Base-by-base conservation (phyloP, 2,329 filamentous ascomycete species). In the Ceratocystis cubensis region DNA sequence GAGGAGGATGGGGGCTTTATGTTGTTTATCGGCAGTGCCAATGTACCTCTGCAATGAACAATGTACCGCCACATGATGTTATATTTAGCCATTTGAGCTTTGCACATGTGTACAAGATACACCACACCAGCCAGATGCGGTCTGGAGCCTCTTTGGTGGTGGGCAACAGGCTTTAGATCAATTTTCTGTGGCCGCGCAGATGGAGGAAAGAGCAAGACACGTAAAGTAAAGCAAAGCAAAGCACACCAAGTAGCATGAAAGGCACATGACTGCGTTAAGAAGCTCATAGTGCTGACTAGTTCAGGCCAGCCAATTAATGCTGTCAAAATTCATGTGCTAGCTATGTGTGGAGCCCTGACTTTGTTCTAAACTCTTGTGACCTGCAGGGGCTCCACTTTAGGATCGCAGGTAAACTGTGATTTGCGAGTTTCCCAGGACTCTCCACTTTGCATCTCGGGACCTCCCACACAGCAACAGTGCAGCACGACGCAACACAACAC, bases 381-480 rank as follows among this genome's bases (percentile, higher is more conserved):
- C 48, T 28, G 48, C 48, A 53, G 48, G 13, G 48, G 48, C 48
- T 53, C 48, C 48, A 53, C 48, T 53, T 59, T n/a, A 25, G 28
- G 17, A 25, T 57, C n/a, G 4, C 53, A 50, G 53, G 25, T 28
- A 28, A 25, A 17, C 53, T 30, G 25, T 57, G 53, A 57, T 30
- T 57, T 33, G 53, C 17, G 53, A 33, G 28, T 33, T 59, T 59
- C 56, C 7, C 17, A 59, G 1, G 6, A n/a, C 10, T 37, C 56
- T n/a, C 56, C 56, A 59, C 56, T 59, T 33, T 28, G 56, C 37
- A 59, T 59, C 56, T 59, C 56, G 56, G 28, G 28, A 37, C 56
- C 56, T 59, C 33, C 30, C 56, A 37, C 28, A 17, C 56, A 33
- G 37, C 37, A 41, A 15, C 37, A 13, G 37, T 41, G 37, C 37